Base-by-base conservation (phyloP, 805 yeast genomes). In the Metschnikowia koreensis region DNA sequence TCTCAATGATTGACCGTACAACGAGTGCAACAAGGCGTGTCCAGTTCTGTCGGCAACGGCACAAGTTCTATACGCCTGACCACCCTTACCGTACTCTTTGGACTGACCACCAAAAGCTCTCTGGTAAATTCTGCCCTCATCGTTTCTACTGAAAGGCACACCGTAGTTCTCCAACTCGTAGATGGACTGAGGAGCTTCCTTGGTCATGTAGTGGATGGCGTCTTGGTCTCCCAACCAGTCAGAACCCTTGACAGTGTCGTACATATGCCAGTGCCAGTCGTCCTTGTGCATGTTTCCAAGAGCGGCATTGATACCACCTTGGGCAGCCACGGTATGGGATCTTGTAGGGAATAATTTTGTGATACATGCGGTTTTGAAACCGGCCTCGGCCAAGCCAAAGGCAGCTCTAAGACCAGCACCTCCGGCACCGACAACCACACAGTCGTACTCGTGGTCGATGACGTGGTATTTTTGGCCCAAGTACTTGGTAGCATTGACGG, bases 251-350 rank as follows among this genome's bases (percentile, higher is more conserved):
- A 93, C 98, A 64, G 99, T 93, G 70, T 93, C 99, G 75, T 94
- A 93, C 97, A 93, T 92, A 74, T 93, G 99, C 97, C 98, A 94
- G 74, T 89, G 96, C 99, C 99, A 93, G 78, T 92, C 92, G 73
- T 93, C 99, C 62, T 82, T 80, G 78, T 94, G 98, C 97, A 93
- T 93, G 81, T 93, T 93, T 62, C 98, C 99, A 60, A 93, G 81
- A 31, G 99, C 99, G 60, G 98, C 99, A 67, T 93, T 93, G 75
- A 93, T 94, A 78, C 99, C 99, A 76, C 99, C 99, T 76, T 93
- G 99, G 47, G 99, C 99, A 52, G 98, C 98, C 47, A 93, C 99
- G 17, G 99, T 93, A 71, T 93, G 99, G 16, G 97, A 92, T 76
- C 99, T 87, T 31, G 99, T 93, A 51, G 98, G 99, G 81, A 93